Evolutionary conservation across 768 basidiomycete species (phyloP).

Genomic region (Boletus eberwhitei): DNA sequence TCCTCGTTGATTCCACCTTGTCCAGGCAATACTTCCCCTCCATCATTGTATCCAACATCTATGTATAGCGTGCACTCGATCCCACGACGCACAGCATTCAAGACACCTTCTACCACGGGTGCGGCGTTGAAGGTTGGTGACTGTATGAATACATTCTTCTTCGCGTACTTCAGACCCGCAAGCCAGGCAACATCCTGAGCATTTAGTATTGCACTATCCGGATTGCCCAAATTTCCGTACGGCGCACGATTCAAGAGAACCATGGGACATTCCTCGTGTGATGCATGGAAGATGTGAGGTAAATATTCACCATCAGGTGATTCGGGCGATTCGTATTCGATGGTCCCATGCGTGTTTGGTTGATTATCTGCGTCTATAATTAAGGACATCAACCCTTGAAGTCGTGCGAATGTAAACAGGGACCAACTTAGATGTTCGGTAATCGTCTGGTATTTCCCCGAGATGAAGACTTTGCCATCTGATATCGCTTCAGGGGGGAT

Average conservation of each 20-base stretch:
- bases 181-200: constrained; percentile 71
- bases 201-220: constrained; percentile 39
- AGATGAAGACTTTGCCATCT: constrained; percentile 23
- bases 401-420: background rate
- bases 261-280: constrained; percentile 60
- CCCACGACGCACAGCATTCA: constrained; percentile 59
- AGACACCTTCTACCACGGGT: constrained; percentile 55
- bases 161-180: constrained; percentile 56
- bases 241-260: constrained; percentile 63
- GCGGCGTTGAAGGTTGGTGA: constrained; percentile 68
- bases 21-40: constrained; percentile 59
- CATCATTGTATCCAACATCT: constrained; percentile 54
- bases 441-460: constrained; percentile 35
- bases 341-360: constrained; percentile 30
- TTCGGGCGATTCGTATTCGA: constrained; percentile 23
- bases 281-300: constrained; percentile 58
- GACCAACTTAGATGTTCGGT: constrained; percentile 39
- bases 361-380: constrained; percentile 35
- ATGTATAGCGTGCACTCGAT: constrained; percentile 60
- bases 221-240: constrained; percentile 50
- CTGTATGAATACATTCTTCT: constrained; percentile 67
- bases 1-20: constrained; percentile 75
- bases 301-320: constrained; percentile 47
- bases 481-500: constrained; percentile 5
- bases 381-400: constrained; percentile 9